Percentiles rank a stretch among this genome's conserved stretches.
These are phyloP conservation scores for Penicillium flavigenum DNA, from an alignment of 495 filamentous ascomycete species.

Conservation along the genomic window DNA sequence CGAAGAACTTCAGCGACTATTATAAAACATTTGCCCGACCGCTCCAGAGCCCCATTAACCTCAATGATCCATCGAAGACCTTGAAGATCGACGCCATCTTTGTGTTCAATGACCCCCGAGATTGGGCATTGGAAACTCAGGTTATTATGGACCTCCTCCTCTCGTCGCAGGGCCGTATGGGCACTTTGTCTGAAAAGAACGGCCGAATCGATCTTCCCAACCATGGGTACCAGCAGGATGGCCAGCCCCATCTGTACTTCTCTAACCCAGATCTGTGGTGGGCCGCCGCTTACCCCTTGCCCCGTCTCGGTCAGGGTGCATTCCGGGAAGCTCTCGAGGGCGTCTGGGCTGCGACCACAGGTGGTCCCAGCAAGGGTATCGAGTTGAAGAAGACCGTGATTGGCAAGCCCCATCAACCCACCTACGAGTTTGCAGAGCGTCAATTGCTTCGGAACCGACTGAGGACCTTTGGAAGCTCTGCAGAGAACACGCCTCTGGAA, in stretches of 20 bases:
- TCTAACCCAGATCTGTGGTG: conserved; percentile 88
- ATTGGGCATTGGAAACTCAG: conserved; percentile 89
- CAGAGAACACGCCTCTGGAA: conserved; percentile 46
- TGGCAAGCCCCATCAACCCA: conserved; percentile 76
- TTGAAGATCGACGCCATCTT: conserved; percentile 82
- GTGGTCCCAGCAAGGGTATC: conserved; percentile 52
- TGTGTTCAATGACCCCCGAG: conserved; percentile 87
- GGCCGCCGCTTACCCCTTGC: conserved; percentile 78
- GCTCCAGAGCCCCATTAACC: conserved; percentile 44
- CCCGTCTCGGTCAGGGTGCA: conserved; percentile 88
- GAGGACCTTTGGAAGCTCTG: conserved; percentile 36
- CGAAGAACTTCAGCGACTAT: conserved; percentile 55
- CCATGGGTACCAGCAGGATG: conserved; percentile 71
- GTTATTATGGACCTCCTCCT: conserved; percentile 78
- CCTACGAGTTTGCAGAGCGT: conserved; percentile 81
- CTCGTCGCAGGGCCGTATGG: conserved; percentile 69
- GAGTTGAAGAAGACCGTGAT: conserved; percentile 66
- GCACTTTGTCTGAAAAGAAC: conserved; percentile 68
- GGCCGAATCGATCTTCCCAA: conserved; percentile 58
- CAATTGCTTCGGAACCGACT: conserved; percentile 62
- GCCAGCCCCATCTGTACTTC: conserved; percentile 81
- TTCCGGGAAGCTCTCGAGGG: conserved; percentile 82
- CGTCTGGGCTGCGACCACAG: conserved; percentile 71
- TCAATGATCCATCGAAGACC: conserved; percentile 40
- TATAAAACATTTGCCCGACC: conserved; percentile 64